Evolutionary conservation across 2,329 filamentous ascomycete species (phyloP), one percentile per base, ranked within the genome.

Genomic region (Ophiostoma australiae): DNA sequence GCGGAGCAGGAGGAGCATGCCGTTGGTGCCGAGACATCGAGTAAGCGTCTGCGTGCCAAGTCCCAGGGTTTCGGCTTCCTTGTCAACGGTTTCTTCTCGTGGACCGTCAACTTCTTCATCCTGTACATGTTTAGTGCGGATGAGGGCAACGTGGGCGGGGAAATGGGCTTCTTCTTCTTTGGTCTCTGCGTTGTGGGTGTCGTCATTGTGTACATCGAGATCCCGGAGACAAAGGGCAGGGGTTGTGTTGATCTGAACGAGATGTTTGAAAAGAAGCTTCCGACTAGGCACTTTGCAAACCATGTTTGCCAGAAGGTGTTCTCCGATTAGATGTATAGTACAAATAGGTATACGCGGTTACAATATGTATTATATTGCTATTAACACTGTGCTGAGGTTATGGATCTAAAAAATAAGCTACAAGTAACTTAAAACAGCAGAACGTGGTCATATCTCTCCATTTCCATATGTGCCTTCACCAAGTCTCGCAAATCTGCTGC

Each of bases 261-360:
- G 52, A 58, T 58, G 52, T 58, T 58, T 58, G 52, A 58, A 4
- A 58, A 58, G 17, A 58, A 58, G 52, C 52, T 58, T 4, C 52
- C 52, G 10, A 58, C 52, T 3, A 13, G 52, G 27, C 58, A 33
- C n/a, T 63, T 63, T 33, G 11, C 27, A 17, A 63, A 27, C 58
- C 35, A 63, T 63, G 58, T 63, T 27, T 63, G 58, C 17, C 13
- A 33, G 27, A 58, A 31, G 7, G n/a, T 23, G 6, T 17, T 58
- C 23, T 58, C 52, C n/a, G 27, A 27, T 13, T 58, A 58, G 52
- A 13, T 13, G 5, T 31, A 15, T 58, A 15, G 52, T 15, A 3
- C 27, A 13, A 15, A 13, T 27, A 23, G n/a, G 2, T 8, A 27
- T 27, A 31, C 2, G 15, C 39, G 15, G 13, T 13, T 41, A 23